Evolutionary conservation across 805 yeast genomes (phyloP).

Genomic region (Candida gorgasii): DNA sequence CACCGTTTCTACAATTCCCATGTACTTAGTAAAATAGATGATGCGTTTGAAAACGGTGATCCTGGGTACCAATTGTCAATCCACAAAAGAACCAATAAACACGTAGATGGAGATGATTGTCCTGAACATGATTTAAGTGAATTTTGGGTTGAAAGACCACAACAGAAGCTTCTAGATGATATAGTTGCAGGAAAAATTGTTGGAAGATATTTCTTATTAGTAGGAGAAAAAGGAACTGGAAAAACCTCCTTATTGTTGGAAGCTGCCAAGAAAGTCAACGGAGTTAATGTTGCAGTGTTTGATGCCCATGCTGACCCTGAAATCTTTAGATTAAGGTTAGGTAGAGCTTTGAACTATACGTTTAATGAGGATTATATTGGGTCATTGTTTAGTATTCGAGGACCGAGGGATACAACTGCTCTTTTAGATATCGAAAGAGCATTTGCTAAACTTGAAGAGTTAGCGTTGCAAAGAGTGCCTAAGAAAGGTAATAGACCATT

Average conservation of each 20-base stretch:
- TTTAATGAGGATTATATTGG: constrained; percentile 84
- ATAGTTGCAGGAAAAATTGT: constrained; percentile 61
- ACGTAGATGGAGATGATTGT: constrained; percentile 27
- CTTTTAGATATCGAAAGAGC: constrained; percentile 81
- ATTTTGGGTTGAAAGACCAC: constrained; percentile 69
- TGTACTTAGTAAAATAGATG: constrained; percentile 63
- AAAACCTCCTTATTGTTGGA: constrained; percentile 75
- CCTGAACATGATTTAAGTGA: constrained; percentile 19
- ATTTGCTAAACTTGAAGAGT: constrained; percentile 70
- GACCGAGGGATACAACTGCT: constrained; percentile 85
- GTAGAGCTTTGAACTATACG: constrained; percentile 71
- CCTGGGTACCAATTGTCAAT: constrained; percentile 60
- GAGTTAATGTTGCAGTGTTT: constrained; percentile 64
- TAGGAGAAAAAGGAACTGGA: constrained; percentile 89
- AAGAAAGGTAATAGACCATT: constrained; percentile 52
- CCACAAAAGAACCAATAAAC: constrained; percentile 45
- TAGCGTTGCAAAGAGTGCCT: constrained; percentile 54
- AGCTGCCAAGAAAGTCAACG: constrained; percentile 62
- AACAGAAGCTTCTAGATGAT: constrained; percentile 63
- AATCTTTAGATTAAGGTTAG: constrained; percentile 72
- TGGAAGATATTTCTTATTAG: constrained; percentile 70
- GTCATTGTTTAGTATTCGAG: constrained; percentile 73
- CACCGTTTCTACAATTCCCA: constrained; percentile 61
- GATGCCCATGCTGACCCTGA: constrained; percentile 90
- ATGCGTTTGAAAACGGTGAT: constrained; percentile 68